phyloP scores from a whole-genome alignment of 371 early-diverging fungal genomes.

The Catenaria anguillulae region DNA sequence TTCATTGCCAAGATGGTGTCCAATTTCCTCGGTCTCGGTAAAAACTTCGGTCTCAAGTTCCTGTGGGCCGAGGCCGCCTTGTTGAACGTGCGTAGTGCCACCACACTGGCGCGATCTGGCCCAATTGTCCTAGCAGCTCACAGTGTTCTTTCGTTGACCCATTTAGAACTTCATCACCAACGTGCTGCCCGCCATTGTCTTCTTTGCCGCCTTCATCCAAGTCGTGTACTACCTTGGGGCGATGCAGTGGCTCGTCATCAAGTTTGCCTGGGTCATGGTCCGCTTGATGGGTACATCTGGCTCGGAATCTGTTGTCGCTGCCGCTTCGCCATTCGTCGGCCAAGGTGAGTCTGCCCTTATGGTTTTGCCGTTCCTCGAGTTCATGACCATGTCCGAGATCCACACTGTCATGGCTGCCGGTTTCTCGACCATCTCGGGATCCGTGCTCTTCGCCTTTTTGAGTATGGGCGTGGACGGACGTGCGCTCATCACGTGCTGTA shows the following conservation, averaged over 20 bases:
- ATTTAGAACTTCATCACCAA: slow-evolving; percentile 42
- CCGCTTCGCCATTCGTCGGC: slow-evolving; percentile 45
- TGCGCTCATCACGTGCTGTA: slow-evolving; percentile 45
- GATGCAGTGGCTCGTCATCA: slow-evolving; percentile 63
- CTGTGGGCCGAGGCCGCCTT: slow-evolving; percentile 47
- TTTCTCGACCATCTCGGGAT: slow-evolving; percentile 78
- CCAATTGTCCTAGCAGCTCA: too few species aligned
- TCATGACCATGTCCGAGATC: slow-evolving; percentile 73
- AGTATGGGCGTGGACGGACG: slow-evolving; percentile 4
- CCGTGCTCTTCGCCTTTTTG: slow-evolving; percentile 38
- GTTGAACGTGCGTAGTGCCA: too few species aligned
- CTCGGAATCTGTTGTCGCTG: slow-evolving; percentile 74
- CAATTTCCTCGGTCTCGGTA: slow-evolving; percentile 47
- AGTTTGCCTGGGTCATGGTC: slow-evolving; percentile 52
- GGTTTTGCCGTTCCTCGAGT: slow-evolving; percentile 62
- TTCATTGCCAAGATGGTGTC: slow-evolving; percentile 51
- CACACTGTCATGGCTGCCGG: slow-evolving; percentile 81
- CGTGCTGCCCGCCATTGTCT: slow-evolving; percentile 69
- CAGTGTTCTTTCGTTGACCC: too few species aligned
- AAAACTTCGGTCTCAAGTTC: slow-evolving; percentile 48
- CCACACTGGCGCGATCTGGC: too few species aligned
- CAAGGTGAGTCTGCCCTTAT: slow-evolving; percentile 62
- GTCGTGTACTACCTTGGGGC: slow-evolving; percentile 67
- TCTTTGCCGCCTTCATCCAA: slow-evolving; percentile 75
- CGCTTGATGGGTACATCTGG: slow-evolving; percentile 62